Base-by-base conservation (phyloP, 352 stramenopile genomes). In the Phytophthora megakarya region DNA sequence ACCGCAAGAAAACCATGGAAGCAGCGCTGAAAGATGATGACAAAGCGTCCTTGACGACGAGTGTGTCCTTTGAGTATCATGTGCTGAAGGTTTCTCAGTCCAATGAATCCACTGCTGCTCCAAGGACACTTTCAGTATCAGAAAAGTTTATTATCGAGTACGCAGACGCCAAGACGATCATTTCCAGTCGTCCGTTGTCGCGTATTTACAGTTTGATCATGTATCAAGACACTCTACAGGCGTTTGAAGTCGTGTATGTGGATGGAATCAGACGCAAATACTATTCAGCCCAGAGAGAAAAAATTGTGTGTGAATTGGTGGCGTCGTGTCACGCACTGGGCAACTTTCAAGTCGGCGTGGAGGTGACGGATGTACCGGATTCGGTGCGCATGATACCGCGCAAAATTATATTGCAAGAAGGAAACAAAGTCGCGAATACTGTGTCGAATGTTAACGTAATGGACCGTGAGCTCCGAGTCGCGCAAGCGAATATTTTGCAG, bases 1-100 rank as follows among this genome's bases (percentile, higher is more conserved):
- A 94, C 52, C 70, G 79, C 19, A 90, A 94, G 64, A 92, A 92
- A 59, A 90, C 83, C 7, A 73, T 94, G 70, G 81, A 86, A 25
- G 70, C 61, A 0, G 83, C 80, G 1, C 45, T 78, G 21, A 86
- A 86, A 48, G 73, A 89, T 11, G 72, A 88, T 32, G 66, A 55
- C 0, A 71, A 61, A 11, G 55, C 58, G 4, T 50, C 77, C 0
- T 39, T 60, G 12, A 46, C 25, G 0, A 80, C 83, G 1, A 72
- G 65, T 16, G 67, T 88, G 30, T 90, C 76, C 0, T 90, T 86
- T 37, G 80, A 92, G 63, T 94, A 86, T 42, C 76, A 81, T 19
- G 85, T 94, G 15, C 71, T 76, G 9, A 86, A 88, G 48, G 65
- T 89, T 0, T 87, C 80, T 5, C 66, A 72, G 53, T 73, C 63